Conservation (phyloP, 179 eudicot species). For the Gypsophila paniculata region DNA sequence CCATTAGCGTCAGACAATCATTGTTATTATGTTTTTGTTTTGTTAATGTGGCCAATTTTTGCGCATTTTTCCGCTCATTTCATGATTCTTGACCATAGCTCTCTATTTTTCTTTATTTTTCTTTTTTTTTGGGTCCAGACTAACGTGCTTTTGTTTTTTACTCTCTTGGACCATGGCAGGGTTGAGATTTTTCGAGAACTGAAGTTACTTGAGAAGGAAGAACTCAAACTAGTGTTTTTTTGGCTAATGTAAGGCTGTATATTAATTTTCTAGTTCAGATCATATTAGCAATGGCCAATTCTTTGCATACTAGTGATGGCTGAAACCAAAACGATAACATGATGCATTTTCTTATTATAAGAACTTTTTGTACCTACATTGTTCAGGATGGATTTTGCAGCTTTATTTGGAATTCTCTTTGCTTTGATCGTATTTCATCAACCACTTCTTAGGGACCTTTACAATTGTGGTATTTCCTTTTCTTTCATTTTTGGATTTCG, state of each 20-base stretch:
- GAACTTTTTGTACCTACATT: slow-evolving; percentile 6
- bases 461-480: not conserved
- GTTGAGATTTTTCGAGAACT: not conserved
- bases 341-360: slow-evolving; percentile 4
- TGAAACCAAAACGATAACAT: not conserved
- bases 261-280: not conserved
- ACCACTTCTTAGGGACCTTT: not conserved
- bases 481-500: not conserved
- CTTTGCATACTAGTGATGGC: slow-evolving; percentile 5
- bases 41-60: slow-evolving; percentile 2
- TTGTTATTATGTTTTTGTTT: slow-evolving; percentile 8
- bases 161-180: not conserved
- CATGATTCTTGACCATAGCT: not conserved
- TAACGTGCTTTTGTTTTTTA: not conserved
- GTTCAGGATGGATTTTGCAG: not conserved
- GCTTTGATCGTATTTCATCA: not conserved
- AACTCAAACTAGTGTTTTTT: not conserved
- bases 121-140: slow-evolving; percentile 5
- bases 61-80: not conserved
- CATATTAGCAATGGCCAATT: slow-evolving; percentile 3
- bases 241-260: slow-evolving; percentile 5
- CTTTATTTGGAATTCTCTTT: not conserved
- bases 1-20: slow-evolving; percentile 1
- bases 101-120: not conserved
- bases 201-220: not conserved